Evolutionary conservation across 2,329 filamentous ascomycete genomes (phyloP).

Genomic region (Akanthomyces muscarius): DNA sequence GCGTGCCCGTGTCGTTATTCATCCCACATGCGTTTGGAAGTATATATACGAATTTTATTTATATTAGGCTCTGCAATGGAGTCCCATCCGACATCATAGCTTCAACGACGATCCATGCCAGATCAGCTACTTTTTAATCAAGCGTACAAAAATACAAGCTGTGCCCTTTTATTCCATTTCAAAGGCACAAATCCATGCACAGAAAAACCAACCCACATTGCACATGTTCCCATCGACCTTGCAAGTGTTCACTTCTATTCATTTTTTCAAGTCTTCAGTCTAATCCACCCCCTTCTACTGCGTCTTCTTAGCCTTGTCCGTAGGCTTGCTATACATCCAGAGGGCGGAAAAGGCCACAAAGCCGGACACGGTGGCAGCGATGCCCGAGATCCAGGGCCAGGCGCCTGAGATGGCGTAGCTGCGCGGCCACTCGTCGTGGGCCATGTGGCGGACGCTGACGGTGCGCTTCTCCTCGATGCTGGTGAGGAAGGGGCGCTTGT

Average conservation of each 20-base stretch:
- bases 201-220: background rate
- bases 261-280: background rate
- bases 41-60: background rate
- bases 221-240: background rate
- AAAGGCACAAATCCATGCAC: background rate
- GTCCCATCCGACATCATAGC: background rate
- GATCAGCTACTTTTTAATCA: constrained; percentile 1
- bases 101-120: background rate
- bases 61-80: background rate
- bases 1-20: background rate
- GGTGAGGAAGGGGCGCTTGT: constrained; percentile 89
- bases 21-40: background rate
- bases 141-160: constrained; percentile 11
- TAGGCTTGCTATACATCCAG: constrained; percentile 72
- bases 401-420: constrained; percentile 86
- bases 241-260: constrained; percentile 18
- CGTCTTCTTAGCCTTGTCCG: constrained; percentile 42
- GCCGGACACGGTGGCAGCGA: constrained; percentile 76
- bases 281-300: constrained; percentile 30
- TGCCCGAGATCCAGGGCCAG: constrained; percentile 91
- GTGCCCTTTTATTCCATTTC: background rate
- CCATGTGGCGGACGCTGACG: constrained; percentile 92
- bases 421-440: constrained; percentile 93
- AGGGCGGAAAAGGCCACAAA: constrained; percentile 81
- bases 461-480: constrained; percentile 91